Evolutionary conservation across 371 early-diverging fungal species (phyloP).

Genomic region (Coemansia sp.): DNA sequence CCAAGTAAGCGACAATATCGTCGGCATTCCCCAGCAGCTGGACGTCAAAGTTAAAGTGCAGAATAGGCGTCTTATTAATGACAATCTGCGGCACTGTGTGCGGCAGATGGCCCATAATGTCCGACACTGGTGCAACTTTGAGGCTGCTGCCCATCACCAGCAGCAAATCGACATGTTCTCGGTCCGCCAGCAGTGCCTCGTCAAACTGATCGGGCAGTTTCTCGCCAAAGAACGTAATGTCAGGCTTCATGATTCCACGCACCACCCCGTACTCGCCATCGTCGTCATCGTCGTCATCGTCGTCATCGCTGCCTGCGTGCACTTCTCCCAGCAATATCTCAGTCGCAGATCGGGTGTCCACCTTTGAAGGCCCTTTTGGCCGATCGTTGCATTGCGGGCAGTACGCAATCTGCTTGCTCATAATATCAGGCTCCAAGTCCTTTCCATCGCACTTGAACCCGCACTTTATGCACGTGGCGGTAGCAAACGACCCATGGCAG

Average conservation of each 20-base stretch:
- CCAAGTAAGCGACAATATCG: conserved; percentile 76
- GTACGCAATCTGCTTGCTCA: conserved; percentile 58
- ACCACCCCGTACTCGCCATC: conserved; percentile 39
- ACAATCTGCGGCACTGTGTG: conserved; percentile 83
- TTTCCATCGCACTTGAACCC: conserved; percentile 72
- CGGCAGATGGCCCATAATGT: conserved; percentile 81
- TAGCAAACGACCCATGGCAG: conserved; percentile 92
- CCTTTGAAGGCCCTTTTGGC: conserved; percentile 48
- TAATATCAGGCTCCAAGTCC: conserved; percentile 75
- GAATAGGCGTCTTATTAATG: conserved; percentile 86
- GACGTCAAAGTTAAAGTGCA: conserved; percentile 82
- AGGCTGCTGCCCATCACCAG: conserved; percentile 94
- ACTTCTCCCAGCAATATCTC: neutral
- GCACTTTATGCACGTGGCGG: conserved; percentile 87
- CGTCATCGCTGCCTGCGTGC: conserved; percentile 35
- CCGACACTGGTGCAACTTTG: conserved; percentile 92
- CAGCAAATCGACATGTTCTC: conserved; percentile 74
- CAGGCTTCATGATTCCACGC: conserved; percentile 65
- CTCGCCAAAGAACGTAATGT: conserved; percentile 95
- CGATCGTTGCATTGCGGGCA: conserved; percentile 58
- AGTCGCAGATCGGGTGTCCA: neutral
- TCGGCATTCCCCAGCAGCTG: conserved; percentile 88
- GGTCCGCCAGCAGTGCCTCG: conserved; percentile 65
- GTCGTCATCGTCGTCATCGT: conserved; percentile 41
- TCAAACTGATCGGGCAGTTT: conserved; percentile 80